These are phyloP conservation scores for Ganoderma resinaceum DNA, from an alignment of 1,284 basidiomycete species.

Conservation along the genomic window DNA sequence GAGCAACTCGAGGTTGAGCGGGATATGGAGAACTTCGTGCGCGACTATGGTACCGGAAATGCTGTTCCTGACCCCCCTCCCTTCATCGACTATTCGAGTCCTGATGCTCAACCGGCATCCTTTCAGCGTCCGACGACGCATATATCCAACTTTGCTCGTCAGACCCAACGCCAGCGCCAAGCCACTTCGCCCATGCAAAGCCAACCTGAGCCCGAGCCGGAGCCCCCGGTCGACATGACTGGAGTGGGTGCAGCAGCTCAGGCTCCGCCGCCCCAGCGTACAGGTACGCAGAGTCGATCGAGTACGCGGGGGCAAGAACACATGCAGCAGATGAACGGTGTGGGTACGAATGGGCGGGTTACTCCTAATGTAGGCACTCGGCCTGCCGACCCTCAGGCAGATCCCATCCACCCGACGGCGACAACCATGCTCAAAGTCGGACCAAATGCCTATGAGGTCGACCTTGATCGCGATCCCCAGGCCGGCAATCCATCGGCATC, in stretches of 20 bases:
- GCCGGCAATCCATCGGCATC: constrained; percentile 24
- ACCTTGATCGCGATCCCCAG: constrained; percentile 65
- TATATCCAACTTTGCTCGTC: constrained; percentile 64
- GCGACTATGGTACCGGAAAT: constrained; percentile 85
- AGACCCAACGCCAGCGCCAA: constrained; percentile 55
- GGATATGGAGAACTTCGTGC: constrained; percentile 88
- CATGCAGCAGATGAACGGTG: constrained; percentile 27
- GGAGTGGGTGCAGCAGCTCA: constrained; percentile 61
- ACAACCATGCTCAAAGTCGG: constrained; percentile 76
- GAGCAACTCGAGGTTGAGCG: constrained; percentile 85
- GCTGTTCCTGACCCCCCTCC: constrained; percentile 84
- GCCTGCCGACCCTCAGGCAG: constrained; percentile 56
- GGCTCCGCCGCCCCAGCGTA: constrained; percentile 37
- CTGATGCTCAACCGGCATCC: constrained; percentile 67
- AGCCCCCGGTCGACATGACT: constrained; percentile 56
- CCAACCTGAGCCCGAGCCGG: constrained; percentile 47
- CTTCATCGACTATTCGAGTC: constrained; percentile 80
- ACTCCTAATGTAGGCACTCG: constrained; percentile 31
- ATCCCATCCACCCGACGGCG: constrained; percentile 59
- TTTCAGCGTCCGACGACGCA: constrained; percentile 59
- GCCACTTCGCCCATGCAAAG: constrained; percentile 45
- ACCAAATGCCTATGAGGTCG: constrained; percentile 68
- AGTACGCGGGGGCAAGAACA: constrained; percentile 38
- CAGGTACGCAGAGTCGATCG: constrained; percentile 40
- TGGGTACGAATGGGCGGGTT: constrained; percentile 38